Conservation (phyloP, 1,284 basidiomycete genomes). For the Apiotrichum akiyoshidainum region DNA sequence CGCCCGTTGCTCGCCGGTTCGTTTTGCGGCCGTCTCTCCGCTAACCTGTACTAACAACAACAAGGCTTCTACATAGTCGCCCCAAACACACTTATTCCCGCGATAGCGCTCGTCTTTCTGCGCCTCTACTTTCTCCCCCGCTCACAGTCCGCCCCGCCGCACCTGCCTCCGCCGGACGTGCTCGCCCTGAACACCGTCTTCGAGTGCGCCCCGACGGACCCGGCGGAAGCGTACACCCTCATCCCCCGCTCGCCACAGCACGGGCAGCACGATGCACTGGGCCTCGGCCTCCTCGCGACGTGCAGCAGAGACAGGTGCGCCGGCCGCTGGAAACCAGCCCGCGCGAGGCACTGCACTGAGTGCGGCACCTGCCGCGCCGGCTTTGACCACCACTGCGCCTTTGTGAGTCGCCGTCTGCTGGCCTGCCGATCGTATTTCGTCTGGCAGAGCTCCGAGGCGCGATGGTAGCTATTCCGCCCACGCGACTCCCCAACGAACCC, state of each 20-base stretch:
- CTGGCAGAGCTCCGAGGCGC: no score
- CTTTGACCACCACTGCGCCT: constrained; percentile 47
- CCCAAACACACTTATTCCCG: constrained; percentile 20
- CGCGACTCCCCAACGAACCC: no score
- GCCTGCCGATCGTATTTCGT: no score
- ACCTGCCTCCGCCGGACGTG: constrained; percentile 23
- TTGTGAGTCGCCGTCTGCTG: constrained; percentile 29
- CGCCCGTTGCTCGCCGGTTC: background rate
- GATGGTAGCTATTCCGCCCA: no score
- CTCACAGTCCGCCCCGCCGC: constrained; percentile 31
- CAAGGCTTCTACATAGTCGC: constrained; percentile 24
- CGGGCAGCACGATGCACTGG: background rate
- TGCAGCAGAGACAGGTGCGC: constrained; percentile 6
- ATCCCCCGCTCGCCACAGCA: background rate
- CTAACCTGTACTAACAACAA: background rate
- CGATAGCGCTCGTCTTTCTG: constrained; percentile 28
- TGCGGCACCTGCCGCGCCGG: constrained; percentile 43
- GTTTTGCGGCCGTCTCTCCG: background rate
- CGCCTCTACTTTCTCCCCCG: constrained; percentile 41
- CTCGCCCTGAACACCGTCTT: constrained; percentile 20
- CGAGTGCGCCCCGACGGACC: constrained; percentile 32
- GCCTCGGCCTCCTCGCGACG: constrained; percentile 4
- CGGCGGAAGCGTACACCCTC: background rate
- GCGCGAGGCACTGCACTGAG: constrained; percentile 44
- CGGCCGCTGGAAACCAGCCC: constrained; percentile 42